Evolutionary conservation across 2,329 filamentous ascomycete species (phyloP).

Genomic region (Penicillium occitanis): DNA sequence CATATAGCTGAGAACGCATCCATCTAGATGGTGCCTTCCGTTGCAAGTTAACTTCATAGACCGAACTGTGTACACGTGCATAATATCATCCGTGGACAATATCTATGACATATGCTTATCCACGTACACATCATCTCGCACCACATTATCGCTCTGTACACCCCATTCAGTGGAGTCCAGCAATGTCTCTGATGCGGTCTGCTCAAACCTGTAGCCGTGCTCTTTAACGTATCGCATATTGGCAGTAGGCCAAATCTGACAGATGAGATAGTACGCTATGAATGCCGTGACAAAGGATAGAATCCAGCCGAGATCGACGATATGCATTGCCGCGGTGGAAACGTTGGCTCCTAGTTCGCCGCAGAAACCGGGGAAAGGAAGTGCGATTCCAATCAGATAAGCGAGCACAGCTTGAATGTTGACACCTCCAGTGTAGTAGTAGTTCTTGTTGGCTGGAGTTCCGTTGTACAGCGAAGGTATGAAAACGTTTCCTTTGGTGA

Average conservation of each 20-base stretch:
- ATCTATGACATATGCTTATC: constrained; percentile 16
- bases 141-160: background rate
- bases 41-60: background rate
- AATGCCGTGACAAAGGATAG: constrained; percentile 36
- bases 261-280: constrained; percentile 37
- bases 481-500: constrained; percentile 30
- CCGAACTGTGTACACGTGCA: background rate
- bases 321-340: constrained; percentile 30
- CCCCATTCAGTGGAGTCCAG: background rate
- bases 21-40: background rate
- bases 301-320: constrained; percentile 39
- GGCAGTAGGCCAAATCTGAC: constrained; percentile 40
- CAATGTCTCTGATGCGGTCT: constrained; percentile 1
- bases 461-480: constrained; percentile 36
- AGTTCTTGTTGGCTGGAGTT: constrained; percentile 32
- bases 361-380: constrained; percentile 39
- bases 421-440: constrained; percentile 36
- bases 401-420: constrained; percentile 39
- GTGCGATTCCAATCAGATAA: constrained; percentile 35
- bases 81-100: background rate
- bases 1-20: background rate
- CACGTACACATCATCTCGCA: constrained; percentile 10
- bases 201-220: constrained; percentile 30
- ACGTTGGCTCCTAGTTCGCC: constrained; percentile 36
- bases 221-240: constrained; percentile 39